Evolutionary conservation across 2,329 filamentous ascomycete genomes (phyloP).

Genomic region (Tolypocladium capitatum): DNA sequence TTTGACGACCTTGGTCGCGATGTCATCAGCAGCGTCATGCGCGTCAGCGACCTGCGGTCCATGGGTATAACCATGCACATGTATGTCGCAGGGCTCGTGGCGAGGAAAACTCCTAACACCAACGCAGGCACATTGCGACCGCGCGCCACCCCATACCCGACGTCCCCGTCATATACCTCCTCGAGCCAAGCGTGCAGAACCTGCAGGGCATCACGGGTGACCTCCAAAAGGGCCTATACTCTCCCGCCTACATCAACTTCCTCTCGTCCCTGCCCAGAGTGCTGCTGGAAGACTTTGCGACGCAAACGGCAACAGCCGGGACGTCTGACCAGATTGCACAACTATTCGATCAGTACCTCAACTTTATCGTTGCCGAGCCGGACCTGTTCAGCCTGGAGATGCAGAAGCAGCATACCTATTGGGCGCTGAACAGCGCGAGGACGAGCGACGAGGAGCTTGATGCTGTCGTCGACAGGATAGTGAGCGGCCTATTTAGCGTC

Average conservation of each 20-base stretch:
- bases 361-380: constrained; percentile 92
- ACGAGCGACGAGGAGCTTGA: constrained; percentile 87
- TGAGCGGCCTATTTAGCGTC: constrained; percentile 94
- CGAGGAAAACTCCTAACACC: not conserved
- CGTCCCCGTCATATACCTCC: constrained; percentile 90
- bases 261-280: constrained; percentile 83
- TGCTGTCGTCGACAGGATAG: constrained; percentile 74
- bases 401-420: constrained; percentile 82
- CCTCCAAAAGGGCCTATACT: constrained; percentile 76
- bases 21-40: constrained; percentile 90
- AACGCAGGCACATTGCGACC: constrained; percentile 59
- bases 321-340: constrained; percentile 86
- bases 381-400: constrained; percentile 91
- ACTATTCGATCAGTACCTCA: constrained; percentile 91
- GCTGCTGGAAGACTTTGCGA: constrained; percentile 86
- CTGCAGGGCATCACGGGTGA: constrained; percentile 73
- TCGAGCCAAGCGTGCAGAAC: constrained; percentile 76
- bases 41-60: constrained; percentile 81
- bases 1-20: constrained; percentile 87
- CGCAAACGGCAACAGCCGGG: constrained; percentile 69
- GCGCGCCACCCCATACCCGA: constrained; percentile 84
- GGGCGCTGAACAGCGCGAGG: constrained; percentile 86
- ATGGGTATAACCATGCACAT: constrained; percentile 97
- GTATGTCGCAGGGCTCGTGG: constrained; percentile 30
- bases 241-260: constrained; percentile 93